phyloP scores from a whole-genome alignment of 345 rosid genomes.

The Corchorus capsularis region DNA sequence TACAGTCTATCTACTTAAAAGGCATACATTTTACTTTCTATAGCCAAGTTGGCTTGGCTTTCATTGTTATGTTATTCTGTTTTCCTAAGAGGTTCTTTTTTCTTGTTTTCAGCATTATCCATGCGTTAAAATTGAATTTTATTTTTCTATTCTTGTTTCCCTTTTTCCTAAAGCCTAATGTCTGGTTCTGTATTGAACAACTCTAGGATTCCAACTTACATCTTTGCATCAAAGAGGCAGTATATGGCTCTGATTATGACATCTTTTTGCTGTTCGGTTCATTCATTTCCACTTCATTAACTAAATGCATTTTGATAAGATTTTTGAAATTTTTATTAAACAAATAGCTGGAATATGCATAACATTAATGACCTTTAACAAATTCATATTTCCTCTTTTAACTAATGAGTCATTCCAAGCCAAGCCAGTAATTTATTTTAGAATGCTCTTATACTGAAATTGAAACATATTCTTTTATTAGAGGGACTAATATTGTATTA shows the following conservation, averaged over 20 bases:
- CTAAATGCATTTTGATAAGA: background rate
- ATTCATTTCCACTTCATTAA: no score
- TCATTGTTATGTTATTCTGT: background rate
- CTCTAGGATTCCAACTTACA: no score
- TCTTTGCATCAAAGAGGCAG: no score
- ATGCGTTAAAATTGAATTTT: background rate
- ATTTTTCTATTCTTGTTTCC: no score
- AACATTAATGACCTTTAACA: background rate
- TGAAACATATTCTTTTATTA: background rate
- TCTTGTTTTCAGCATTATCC: no score
- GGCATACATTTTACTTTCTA: background rate
- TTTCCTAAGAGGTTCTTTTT: background rate
- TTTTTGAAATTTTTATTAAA: background rate
- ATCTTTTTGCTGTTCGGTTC: background rate
- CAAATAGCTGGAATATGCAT: background rate
- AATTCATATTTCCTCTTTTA: background rate
- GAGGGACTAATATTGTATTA: background rate
- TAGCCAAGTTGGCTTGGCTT: background rate
- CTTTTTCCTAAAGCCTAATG: no score
- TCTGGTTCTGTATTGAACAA: no score
- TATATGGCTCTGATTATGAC: background rate
- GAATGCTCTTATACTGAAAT: background rate
- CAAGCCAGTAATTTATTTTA: background rate
- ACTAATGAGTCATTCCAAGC: background rate
- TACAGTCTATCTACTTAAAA: background rate